These are phyloP conservation scores for Glycyrrhiza uralensis DNA, from an alignment of 306 rosid genomes.

Conservation along the genomic window DNA sequence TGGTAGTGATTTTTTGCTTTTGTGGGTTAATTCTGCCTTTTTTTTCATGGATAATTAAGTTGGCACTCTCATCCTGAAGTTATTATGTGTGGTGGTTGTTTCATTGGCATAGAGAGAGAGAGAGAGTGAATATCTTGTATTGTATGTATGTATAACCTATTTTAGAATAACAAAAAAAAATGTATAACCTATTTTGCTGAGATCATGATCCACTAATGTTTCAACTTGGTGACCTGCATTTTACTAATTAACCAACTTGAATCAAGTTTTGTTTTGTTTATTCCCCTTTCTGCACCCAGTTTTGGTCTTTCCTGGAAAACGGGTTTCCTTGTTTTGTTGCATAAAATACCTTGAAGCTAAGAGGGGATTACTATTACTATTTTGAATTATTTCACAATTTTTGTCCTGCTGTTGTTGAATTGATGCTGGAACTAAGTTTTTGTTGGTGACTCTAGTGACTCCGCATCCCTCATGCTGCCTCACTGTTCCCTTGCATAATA, in stretches of 20 bases:
- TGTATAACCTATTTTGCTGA: no score
- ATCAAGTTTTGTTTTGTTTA: neutral
- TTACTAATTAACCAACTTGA: neutral
- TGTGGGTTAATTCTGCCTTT: no score
- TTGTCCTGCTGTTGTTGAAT: slow-evolving; percentile 2
- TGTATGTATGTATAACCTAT: no score
- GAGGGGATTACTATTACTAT: slow-evolving; percentile 1
- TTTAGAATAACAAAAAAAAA: no score
- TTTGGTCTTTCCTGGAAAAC: slow-evolving; percentile 6
- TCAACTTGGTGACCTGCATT: slow-evolving; percentile 4
- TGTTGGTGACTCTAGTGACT: neutral
- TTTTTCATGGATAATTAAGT: no score
- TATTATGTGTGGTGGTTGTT: slow-evolving; percentile 4
- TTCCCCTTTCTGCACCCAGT: neutral
- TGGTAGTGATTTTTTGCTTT: neutral
- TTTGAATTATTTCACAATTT: slow-evolving; percentile 1
- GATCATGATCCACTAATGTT: slow-evolving; percentile 5
- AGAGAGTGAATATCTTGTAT: no score
- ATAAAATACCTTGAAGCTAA: neutral
- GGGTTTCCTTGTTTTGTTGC: neutral
- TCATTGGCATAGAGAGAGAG: no score
- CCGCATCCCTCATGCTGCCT: neutral
- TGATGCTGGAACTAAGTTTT: neutral
- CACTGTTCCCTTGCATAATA: neutral
- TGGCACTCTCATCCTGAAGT: slow-evolving; percentile 18